phyloP scores from a whole-genome alignment of 768 basidiomycete genomes.

The Auricularia sp. region DNA sequence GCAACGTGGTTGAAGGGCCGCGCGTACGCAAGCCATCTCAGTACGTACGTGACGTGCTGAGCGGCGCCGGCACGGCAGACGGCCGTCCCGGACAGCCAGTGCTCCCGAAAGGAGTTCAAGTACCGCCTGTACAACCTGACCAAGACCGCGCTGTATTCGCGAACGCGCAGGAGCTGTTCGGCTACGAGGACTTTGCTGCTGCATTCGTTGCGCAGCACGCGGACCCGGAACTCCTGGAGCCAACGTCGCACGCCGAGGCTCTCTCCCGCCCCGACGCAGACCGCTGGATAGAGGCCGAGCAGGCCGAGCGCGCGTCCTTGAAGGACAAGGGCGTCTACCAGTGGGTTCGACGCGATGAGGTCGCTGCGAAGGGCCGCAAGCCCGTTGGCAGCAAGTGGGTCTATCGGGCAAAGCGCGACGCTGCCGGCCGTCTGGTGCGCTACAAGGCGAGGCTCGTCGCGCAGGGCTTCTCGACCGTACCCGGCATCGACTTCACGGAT shows the following conservation, averaged over 20 bases:
- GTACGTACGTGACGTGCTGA: background rate
- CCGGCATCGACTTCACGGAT: no score
- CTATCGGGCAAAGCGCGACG: slow-evolving; percentile 9
- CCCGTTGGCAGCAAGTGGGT: slow-evolving; percentile 24
- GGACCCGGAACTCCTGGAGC: background rate
- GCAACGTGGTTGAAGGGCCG: background rate
- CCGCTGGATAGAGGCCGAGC: background rate
- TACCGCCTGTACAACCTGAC: background rate
- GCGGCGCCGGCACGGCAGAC: background rate
- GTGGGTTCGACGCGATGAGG: background rate
- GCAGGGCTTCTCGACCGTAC: no score
- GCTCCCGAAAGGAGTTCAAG: background rate
- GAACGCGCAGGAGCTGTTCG: background rate
- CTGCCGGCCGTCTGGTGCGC: background rate
- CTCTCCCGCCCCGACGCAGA: background rate
- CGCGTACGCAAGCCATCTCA: background rate
- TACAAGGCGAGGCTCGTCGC: slow-evolving; percentile 18
- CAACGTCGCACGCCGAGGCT: background rate
- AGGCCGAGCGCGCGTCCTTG: background rate
- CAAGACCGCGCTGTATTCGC: background rate
- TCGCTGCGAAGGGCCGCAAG: background rate
- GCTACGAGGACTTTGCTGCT: background rate
- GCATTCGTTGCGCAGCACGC: background rate
- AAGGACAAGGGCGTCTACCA: background rate
- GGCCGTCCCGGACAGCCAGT: background rate